Base-by-base conservation (phyloP, 805 yeast species). In the Kuraishia piskuri region DNA sequence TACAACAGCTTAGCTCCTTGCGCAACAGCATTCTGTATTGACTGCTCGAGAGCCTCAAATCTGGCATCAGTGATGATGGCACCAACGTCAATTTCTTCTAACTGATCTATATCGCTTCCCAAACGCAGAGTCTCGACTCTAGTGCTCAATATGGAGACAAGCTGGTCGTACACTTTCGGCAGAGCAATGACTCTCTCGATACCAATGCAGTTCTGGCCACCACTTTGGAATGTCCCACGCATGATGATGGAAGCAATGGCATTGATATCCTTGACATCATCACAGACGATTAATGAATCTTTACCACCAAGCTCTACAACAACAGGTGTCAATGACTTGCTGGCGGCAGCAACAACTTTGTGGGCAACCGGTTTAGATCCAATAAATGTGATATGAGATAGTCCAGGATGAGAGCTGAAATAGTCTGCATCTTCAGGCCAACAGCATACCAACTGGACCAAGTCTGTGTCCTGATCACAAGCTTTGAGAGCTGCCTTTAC, bases 201-300 rank as follows among this genome's bases (percentile, higher is more conserved):
- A 44, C 99, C 98, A 63, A 94, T 94, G 72, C 99, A 94, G 66
- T 94, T 94, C 70, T 94, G 99, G 12, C 99, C 99, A 0, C 96
- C 88, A 52, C 96, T 87, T 71, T 94, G 99, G 73, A 92, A 94
- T 0, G 96, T 86, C 37, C 99, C 99, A 63, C 99, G 78, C 86
- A 94, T 78, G 45, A 94, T 78, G 23, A 90, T 83, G 17, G 96
- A 88, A 0, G 96, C 84, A 46, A 79, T 58, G 3, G 71, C 68
- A 25, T 70, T 63, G 24, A 70, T 58, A 58, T 84, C 82, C 57
- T 80, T 73, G 45, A 80, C 86, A 59, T 89, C 94, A 62, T 92
- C 97, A 58, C 94, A 76, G 2, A 91, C 90, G 51, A 94, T 77
- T 21, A 90, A 81, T 0, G 97, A 86, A 67, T 94, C 99, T 63